A percentile compares a stretch with the other conserved stretches of the same genome.
phyloP scores from a whole-genome alignment of 108 stramenopile genomes.

The Poteriospumella lacustris region DNA sequence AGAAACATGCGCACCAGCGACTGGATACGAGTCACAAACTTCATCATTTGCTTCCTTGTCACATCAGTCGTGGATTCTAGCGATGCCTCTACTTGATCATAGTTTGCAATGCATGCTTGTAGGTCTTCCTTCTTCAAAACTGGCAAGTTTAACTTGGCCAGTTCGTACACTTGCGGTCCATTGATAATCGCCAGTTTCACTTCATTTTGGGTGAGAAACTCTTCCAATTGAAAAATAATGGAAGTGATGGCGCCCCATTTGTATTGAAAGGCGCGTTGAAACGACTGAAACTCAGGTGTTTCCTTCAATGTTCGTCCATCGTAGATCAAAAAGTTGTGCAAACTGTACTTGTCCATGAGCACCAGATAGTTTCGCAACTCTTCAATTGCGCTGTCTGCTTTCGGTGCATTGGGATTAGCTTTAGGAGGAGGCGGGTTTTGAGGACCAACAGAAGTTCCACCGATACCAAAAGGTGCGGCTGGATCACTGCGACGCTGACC shows the following conservation, averaged over 20 bases:
- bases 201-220: conserved; percentile 28
- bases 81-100: conserved; percentile 32
- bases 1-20: not conserved
- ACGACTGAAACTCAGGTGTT: conserved; percentile 51
- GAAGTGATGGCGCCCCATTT: conserved; percentile 37
- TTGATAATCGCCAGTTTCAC: conserved; percentile 47
- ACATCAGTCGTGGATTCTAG: not conserved
- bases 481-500: too few relatives aligned
- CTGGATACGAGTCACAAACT: conserved; percentile 9
- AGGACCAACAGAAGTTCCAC: too few relatives aligned
- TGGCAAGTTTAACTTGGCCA: conserved; percentile 42
- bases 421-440: not conserved
- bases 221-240: conserved; percentile 39
- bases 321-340: conserved; percentile 47
- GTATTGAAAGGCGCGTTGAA: conserved; percentile 37
- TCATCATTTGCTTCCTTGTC: not conserved
- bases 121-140: conserved; percentile 38
- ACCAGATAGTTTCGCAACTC: conserved; percentile 37
- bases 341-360: conserved; percentile 45
- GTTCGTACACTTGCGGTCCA: conserved; percentile 40
- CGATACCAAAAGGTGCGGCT: too few relatives aligned
- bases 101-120: conserved; percentile 40
- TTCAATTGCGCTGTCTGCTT: not conserved
- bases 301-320: conserved; percentile 40
- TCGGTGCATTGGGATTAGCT: not conserved